Evolutionary conservation across 805 yeast species (phyloP), one percentile per base, ranked within the genome.

Genomic region (Candida montana): DNA sequence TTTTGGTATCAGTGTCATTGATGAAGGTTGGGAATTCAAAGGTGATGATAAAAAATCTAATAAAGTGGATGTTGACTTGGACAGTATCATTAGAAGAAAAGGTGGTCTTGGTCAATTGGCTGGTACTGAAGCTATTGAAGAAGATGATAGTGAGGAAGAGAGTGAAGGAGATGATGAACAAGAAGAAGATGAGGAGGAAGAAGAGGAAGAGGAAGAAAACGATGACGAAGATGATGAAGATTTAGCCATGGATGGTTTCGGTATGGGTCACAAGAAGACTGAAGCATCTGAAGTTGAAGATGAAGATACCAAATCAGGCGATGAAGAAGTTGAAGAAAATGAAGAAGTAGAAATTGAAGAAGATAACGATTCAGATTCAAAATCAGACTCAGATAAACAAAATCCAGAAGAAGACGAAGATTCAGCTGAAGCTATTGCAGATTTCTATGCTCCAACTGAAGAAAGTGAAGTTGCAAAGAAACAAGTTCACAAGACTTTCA

Each of bases 11-110:
- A 11, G 12, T 9, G 48, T 69, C 4, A 65, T 65, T 3, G 79
- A 81, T 40, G 78, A 75, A 42, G 96, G 95, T 5, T 89, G 97
- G 96, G 88, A 88, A 52, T 87, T 89, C 57, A 75, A 72, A 31
- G 77, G 76, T 41, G 77, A 74, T 30, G 67, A 54, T 18, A 51
- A 54, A 18, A 39, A 47, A 24, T 9, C 29, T 30, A 31, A 47
- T 8, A 70, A 57, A 41, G 76, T 74, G 48, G 86, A 81, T 46
- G 95, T 88, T 8, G 96, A 91, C 67, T 71, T 91, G 47, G 96
- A 91, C 54, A 79, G 80, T 12, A 91, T 91, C 40, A 84, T 91
- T 52, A 79, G 82, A 65, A 75, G 90, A 61, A 90, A 86, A 54
- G 95, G 96, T 61, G 87, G 95, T 32, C 67, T 82, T 41, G 67